Base-by-base conservation (phyloP, 306 rosid species). In the Urtica urens region DNA sequence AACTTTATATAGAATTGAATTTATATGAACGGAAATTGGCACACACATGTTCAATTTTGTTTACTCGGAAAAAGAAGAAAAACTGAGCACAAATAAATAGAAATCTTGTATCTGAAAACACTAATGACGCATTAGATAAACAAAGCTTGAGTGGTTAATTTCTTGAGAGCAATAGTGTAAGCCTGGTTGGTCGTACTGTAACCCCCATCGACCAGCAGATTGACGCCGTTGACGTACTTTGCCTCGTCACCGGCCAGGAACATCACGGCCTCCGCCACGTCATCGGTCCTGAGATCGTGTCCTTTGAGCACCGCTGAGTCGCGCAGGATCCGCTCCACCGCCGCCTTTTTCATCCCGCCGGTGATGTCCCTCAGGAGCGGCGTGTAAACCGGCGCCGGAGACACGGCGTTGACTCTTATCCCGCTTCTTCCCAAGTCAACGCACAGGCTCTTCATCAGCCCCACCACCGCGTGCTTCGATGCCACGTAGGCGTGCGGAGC, bases 401-500 rank as follows among this genome's bases (percentile, higher is more conserved):
- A 80, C 63, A 87, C 38, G 22, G 87, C 80, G 33, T 87, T 87
- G 25, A 87, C 93, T 59, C 94, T 62, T 0, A 82, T 80, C 22
- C 93, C 96, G 22, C 79, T 80, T 19, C 75, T 84, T 3, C 94
- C 85, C 1, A 87, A 47, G 60, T 82, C 96, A 4, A 77, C 90
- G 0, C 90, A 87, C 0, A 93, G 85, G 34, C 80, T 83, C 26
- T 76, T 78, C 0, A 87, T 78, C 1, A 83, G 43, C 1, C 94
- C 96, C 3, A 78, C 60, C 5, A 87, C 76, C 0, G 94, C 96
- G 8, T 87, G 94, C 64, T 83, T 83, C 1, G 96, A 76, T 8
- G 81, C 65, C 6, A 76, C 48, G 33, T 83, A 83, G 0, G 94
- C 94, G 18, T 87, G 88, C 0, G 93, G 69, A 2, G 79, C 83